These are phyloP conservation scores for Candida sp. DNA, from an alignment of 1,139 yeast species.

Conservation along the genomic window DNA sequence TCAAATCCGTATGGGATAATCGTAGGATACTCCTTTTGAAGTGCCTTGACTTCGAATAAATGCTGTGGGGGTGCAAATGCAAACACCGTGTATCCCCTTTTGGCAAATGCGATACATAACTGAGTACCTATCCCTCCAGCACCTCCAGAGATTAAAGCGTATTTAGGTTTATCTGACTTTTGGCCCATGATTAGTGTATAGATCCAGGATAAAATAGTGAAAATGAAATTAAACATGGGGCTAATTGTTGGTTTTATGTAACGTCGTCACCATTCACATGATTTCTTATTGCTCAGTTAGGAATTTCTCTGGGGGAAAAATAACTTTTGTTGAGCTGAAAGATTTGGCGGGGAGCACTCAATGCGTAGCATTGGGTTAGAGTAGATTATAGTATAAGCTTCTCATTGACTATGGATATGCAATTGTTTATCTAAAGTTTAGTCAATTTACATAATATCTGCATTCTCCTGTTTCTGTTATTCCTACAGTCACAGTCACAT, in stretches of 20 bases:
- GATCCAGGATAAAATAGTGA: not conserved
- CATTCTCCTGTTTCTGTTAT: too few species aligned
- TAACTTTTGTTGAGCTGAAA: not conserved
- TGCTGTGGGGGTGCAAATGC: conserved; percentile 27
- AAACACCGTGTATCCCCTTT: conserved; percentile 31
- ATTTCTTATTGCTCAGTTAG: not conserved
- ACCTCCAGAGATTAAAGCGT: conserved; percentile 38
- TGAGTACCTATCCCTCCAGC: conserved; percentile 39
- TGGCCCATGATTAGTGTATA: not conserved
- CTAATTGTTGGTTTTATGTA: not conserved
- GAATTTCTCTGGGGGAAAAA: not conserved
- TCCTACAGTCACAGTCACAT: too few species aligned
- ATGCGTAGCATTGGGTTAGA: too few species aligned
- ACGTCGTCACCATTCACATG: not conserved
- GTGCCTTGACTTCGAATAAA: conserved; percentile 22
- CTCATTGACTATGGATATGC: too few species aligned
- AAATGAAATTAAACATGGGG: not conserved
- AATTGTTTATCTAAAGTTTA: too few species aligned
- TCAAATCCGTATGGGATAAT: conserved; percentile 27
- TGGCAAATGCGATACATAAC: conserved; percentile 22
- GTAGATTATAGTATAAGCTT: too few species aligned
- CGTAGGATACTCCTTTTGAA: conserved; percentile 25
- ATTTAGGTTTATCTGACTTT: conserved; percentile 4
- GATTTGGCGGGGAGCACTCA: not conserved
- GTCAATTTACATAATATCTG: too few species aligned